Evolutionary conservation across 495 filamentous ascomycete genomes (phyloP), one percentile per base, ranked within the genome.

Genomic region (Lepraria neglecta): DNA sequence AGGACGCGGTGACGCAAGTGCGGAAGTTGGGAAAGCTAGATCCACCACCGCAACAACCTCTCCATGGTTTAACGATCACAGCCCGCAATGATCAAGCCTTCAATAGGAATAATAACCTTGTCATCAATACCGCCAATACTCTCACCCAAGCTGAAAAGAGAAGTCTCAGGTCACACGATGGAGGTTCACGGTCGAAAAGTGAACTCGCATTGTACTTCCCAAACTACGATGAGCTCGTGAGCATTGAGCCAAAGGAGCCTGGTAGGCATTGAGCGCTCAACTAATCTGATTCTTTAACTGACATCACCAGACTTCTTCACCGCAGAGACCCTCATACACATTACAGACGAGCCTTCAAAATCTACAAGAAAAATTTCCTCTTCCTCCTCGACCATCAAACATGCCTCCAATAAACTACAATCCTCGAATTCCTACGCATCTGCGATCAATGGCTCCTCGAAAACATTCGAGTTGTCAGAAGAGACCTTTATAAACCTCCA

Each of bases 151-250:
- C 38, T 35, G 74, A 76, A 50, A 76, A 78, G 63, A 74, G 79
- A 59, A 77, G 74, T 30, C 67, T 82, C 35, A 77, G 79, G 43
- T 82, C 79, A 43, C 74, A 78, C 38, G 78, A 79, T 65, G 75
- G 73, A 27, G 76, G 77, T 7, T 76, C 77, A 45, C 70, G 89
- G 60, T 84, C 89, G 69, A 92, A 91, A 78, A 95, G 90, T 74
- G 91, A 96, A 68, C 78, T 96, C 31, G 86, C 90, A 10, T 78
- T 83, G 35, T 96, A 94, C 72, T 95, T 96, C 67, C 84, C 88
- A 47, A 90, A 92, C 63, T 96, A 92, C 73, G 91, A 96, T 70
- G 87, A 94, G 65, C 81, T 95, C 58, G 87, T 96, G 69, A 89
- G 87, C 61, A 86, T 91, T 65, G 86, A 90, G 64, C 82, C 83